Conservation (phyloP, 2,329 filamentous ascomycete species). For the Colletotrichum trifolii region DNA sequence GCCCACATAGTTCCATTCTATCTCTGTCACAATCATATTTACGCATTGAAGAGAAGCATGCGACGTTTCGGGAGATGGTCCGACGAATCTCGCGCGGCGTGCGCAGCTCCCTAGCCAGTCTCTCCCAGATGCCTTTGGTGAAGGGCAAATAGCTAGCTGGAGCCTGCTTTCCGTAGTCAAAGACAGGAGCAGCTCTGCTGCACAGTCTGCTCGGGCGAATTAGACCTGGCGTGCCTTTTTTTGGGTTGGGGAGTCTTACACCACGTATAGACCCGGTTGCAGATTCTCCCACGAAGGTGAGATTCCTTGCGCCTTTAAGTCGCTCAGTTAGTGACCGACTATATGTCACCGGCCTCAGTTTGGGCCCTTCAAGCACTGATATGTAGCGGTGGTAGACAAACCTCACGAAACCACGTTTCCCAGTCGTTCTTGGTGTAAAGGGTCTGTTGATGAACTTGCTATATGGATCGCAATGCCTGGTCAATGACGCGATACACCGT, state of each 20-base stretch:
- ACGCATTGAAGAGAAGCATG: conserved; percentile 1
- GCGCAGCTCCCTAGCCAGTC: conserved; percentile 5
- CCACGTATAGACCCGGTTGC: background rate
- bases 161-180: background rate
- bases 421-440: conserved; percentile 17
- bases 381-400: background rate
- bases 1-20: conserved; percentile 2
- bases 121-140: background rate
- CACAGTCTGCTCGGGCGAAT: background rate
- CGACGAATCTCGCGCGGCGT: conserved; percentile 4
- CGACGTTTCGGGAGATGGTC: background rate
- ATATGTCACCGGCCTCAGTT: too few relatives aligned
- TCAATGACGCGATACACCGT: background rate
- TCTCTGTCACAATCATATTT: background rate
- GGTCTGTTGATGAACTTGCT: background rate
- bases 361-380: too few relatives aligned
- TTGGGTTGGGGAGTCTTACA: background rate
- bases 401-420: conserved; percentile 14
- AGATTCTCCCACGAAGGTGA: background rate
- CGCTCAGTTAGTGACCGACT: background rate
- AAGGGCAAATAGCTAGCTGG: background rate
- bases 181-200: background rate
- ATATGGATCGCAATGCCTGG: background rate
- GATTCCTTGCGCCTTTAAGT: background rate
- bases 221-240: background rate